These are phyloP conservation scores for Solanum appendiculatum DNA, from an alignment of 257 asterid species.

Conservation along the genomic window DNA sequence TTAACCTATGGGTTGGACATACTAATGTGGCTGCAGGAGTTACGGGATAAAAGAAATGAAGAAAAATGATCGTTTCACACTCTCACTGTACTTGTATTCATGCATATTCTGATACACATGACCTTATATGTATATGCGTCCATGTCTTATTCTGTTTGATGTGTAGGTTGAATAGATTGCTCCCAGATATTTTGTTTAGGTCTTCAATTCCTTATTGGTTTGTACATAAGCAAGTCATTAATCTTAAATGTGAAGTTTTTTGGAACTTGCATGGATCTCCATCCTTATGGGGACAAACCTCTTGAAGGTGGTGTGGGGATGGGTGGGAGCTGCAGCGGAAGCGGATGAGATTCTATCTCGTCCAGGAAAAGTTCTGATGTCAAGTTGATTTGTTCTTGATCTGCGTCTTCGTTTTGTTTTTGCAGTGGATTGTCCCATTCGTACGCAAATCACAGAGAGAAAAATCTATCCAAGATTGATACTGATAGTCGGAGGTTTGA, in stretches of 20 bases:
- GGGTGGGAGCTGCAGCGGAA: background rate
- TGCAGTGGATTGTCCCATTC: slow-evolving; percentile 85
- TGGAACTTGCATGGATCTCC: background rate
- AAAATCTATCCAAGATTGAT: slow-evolving; percentile 30
- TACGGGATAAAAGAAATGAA: background rate
- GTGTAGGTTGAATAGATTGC: background rate
- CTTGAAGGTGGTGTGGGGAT: background rate
- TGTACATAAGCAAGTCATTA: background rate
- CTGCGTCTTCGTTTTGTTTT: background rate
- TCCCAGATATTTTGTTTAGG: background rate
- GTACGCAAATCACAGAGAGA: slow-evolving; percentile 61
- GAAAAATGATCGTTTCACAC: background rate
- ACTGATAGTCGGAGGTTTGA: slow-evolving; percentile 30
- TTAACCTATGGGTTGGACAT: background rate
- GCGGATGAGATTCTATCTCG: background rate
- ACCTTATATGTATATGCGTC: background rate
- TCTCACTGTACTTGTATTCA: background rate
- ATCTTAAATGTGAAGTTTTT: background rate
- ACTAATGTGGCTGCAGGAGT: background rate
- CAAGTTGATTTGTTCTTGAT: background rate
- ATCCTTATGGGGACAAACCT: background rate
- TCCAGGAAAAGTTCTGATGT: background rate
- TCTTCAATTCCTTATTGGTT: background rate
- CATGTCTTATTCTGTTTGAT: background rate
- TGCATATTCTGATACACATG: background rate